Evolutionary conservation across 345 rosid species (phyloP), one percentile per base, ranked within the genome.

Genomic region (Pistacia atlantica): DNA sequence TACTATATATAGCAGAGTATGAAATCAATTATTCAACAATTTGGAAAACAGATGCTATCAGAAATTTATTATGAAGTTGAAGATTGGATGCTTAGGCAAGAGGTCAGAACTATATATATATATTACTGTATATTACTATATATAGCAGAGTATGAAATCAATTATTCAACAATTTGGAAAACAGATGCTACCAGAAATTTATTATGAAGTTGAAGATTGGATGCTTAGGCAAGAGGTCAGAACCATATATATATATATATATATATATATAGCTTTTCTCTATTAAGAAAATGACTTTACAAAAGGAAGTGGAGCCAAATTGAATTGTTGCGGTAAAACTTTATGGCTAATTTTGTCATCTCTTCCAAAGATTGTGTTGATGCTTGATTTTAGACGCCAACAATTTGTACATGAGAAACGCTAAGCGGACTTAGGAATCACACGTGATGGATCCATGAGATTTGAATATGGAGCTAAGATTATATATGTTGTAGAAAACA

Each of bases 281-380:
- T 20, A 22, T 68, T 3, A 76, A 76, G 48, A 68, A 68, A 63
- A 48, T 25, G 49, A 76, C 54, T 68, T 68, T 54, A 51, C 65
- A 65, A 42, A 42, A 42, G 9, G 13, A 38, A 46, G 67, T 13
- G 73, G 57, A 68, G 74, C 61, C 33, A 51, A 60, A 69, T 22
- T 69, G 9, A 35, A 6, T n/a, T 22, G 11, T 18, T 22, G 61
- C 20, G 67, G 49, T 49, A 76, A 69, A 60, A 49, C 22, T 61
- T 65, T 38, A 35, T 38, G 33, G 33, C 58, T 5, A 71, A 71
- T 33, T 64, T 63, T 64, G 57, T 63, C 55, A 64, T 28, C 57
- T 37, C 56, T 52, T 70, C 56, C 6, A 14, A 31, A 45, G 58
- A 0, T 46, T 37, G 9, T 22, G 25, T 22, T 22, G 25, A 22